phyloP scores from a whole-genome alignment of 768 basidiomycete species.

The Boletellus sp. region DNA sequence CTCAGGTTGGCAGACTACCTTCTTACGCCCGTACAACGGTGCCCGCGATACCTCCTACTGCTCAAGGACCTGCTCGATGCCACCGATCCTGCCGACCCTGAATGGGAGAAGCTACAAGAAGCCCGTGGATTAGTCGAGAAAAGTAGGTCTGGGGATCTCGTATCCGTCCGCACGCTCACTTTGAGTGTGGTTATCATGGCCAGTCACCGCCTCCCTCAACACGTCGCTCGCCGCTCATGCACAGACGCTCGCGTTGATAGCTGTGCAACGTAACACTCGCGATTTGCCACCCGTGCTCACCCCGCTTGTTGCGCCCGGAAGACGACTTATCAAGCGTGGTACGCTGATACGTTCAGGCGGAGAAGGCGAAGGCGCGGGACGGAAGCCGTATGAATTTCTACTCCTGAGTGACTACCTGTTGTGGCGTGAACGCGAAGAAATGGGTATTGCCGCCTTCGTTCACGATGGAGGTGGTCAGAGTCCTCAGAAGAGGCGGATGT shows the following conservation, averaged over 20 bases:
- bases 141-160: slow-evolving; percentile 44
- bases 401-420: slow-evolving; percentile 80
- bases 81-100: slow-evolving; percentile 62
- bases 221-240: slow-evolving; percentile 76
- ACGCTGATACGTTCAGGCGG: slow-evolving; percentile 45
- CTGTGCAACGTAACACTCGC: slow-evolving; percentile 73
- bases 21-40: slow-evolving; percentile 81
- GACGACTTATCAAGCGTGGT: slow-evolving; percentile 71
- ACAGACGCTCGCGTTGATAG: slow-evolving; percentile 68
- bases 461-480: slow-evolving; percentile 17
- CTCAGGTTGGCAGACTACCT: slow-evolving; percentile 83
- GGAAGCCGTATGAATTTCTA: slow-evolving; percentile 60
- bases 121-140: slow-evolving; percentile 69
- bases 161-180: background rate
- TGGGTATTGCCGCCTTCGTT: slow-evolving; percentile 18
- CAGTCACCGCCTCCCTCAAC: slow-evolving; percentile 77
- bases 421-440: slow-evolving; percentile 63
- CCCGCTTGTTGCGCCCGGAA: slow-evolving; percentile 75
- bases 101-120: slow-evolving; percentile 55
- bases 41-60: slow-evolving; percentile 80
- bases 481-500: slow-evolving; percentile 15
- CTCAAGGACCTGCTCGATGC: slow-evolving; percentile 76
- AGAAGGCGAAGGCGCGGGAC: slow-evolving; percentile 40
- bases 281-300: slow-evolving; percentile 75
- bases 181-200: slow-evolving; percentile 9